Percentiles rank a stretch among this genome's conserved stretches.
These are phyloP conservation scores for Geotrichum australiense DNA, from an alignment of 1,139 yeast genomes.

Conservation along the genomic window DNA sequence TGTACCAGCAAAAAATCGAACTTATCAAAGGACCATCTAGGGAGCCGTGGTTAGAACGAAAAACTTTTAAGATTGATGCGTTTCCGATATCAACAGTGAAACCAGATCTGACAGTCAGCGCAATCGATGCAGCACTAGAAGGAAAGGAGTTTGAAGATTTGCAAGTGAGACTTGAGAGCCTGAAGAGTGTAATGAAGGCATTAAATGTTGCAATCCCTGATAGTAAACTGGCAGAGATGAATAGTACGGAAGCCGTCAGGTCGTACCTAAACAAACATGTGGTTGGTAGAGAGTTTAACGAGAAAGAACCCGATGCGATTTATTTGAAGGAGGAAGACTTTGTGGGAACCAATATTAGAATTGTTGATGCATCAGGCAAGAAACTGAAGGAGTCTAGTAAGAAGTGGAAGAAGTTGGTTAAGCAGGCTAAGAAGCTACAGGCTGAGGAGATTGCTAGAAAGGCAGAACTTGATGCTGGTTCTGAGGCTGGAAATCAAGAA, in stretches of 20 bases:
- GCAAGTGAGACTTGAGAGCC: slow-evolving; percentile 45
- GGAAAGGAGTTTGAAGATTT: too few species aligned
- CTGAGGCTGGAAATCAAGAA: too few species aligned
- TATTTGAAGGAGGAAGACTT: slow-evolving; percentile 47
- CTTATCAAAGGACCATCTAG: too few species aligned
- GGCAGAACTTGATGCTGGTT: slow-evolving; percentile 31
- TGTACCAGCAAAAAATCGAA: too few species aligned
- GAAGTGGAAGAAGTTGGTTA: slow-evolving; percentile 39
- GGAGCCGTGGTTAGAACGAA: too few species aligned
- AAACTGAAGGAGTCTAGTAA: slow-evolving; percentile 37
- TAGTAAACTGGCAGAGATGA: slow-evolving; percentile 46
- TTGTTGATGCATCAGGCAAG: slow-evolving; percentile 33
- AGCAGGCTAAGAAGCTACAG: slow-evolving; percentile 40
- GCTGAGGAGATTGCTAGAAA: too few species aligned
- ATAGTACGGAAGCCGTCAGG: slow-evolving; percentile 42
- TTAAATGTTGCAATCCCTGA: slow-evolving; percentile 68
- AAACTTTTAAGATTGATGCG: slow-evolving; percentile 13
- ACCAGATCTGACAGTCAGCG: slow-evolving; percentile 5
- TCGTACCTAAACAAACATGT: slow-evolving; percentile 42
- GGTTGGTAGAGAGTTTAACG: slow-evolving; percentile 47
- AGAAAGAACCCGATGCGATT: slow-evolving; percentile 70
- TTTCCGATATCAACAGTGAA: slow-evolving; percentile 12
- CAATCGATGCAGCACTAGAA: slow-evolving; percentile 12
- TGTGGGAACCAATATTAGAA: slow-evolving; percentile 44
- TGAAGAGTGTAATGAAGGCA: slow-evolving; percentile 50